Conservation (phyloP, 2,329 filamentous ascomycete genomes). For the Ciborinia camelliae region DNA sequence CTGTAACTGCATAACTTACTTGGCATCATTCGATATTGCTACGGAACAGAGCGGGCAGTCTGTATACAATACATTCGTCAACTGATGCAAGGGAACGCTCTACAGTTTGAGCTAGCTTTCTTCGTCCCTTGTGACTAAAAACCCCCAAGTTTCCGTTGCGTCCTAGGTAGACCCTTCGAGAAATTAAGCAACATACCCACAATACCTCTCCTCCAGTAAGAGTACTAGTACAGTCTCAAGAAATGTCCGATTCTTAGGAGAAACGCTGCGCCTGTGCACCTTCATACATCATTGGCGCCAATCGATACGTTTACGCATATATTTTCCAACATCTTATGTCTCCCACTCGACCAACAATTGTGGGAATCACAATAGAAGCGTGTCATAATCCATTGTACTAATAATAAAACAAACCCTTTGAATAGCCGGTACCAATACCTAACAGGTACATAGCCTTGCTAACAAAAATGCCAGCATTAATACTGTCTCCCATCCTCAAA, state of each 20-base stretch:
- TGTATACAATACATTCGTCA: constrained; percentile 1
- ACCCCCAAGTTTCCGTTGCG: neutral
- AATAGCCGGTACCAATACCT: neutral
- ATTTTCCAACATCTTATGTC: neutral
- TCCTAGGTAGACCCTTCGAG: neutral
- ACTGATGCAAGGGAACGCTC: neutral
- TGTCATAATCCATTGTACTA: neutral
- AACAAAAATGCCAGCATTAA: neutral
- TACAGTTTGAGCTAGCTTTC: neutral
- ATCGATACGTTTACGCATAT: neutral
- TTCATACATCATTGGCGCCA: neutral
- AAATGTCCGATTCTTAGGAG: neutral
- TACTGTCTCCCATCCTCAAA: neutral
- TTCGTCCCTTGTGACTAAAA: neutral
- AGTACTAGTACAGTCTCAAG: neutral
- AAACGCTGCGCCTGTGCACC: neutral
- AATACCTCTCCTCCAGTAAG: neutral
- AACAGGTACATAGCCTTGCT: neutral
- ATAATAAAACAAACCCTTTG: neutral
- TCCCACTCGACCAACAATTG: neutral
- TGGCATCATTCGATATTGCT: constrained; percentile 1
- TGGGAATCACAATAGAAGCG: too few relatives aligned
- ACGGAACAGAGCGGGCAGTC: neutral
- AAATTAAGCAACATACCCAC: neutral
- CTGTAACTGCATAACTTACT: neutral